A percentile compares a stretch with the other conserved stretches of the same genome.
These are phyloP conservation scores for Colletotrichum karsti DNA, from an alignment of 2,329 filamentous ascomycete genomes.

Conservation along the genomic window DNA sequence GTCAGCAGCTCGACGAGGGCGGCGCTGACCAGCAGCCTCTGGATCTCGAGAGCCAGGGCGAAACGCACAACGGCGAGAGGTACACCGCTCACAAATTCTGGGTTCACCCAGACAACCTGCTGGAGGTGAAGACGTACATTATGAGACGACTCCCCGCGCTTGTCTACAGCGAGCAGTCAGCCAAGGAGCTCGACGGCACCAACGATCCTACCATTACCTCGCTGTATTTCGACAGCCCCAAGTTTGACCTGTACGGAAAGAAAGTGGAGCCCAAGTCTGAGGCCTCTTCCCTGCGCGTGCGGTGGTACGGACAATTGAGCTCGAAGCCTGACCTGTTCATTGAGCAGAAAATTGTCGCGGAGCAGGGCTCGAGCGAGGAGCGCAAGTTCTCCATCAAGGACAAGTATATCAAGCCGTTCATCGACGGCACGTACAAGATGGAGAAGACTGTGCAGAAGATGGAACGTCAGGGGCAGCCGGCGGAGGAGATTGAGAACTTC, in stretches of 20 bases:
- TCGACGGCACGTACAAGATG: constrained; percentile 88
- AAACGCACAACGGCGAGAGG: constrained; percentile 71
- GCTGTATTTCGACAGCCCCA: constrained; percentile 91
- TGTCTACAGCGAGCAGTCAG: constrained; percentile 88
- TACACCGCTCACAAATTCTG: constrained; percentile 95
- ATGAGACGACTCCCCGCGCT: constrained; percentile 89
- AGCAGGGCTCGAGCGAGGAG: constrained; percentile 81
- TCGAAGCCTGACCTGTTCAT: constrained; percentile 82
- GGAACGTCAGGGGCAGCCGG: constrained; percentile 76
- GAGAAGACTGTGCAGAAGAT: constrained; percentile 92
- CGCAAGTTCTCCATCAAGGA: constrained; percentile 87
- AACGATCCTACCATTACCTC: constrained; percentile 93
- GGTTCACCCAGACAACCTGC: constrained; percentile 93
- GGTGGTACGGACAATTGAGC: constrained; percentile 90
- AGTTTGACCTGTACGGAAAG: constrained; percentile 85
- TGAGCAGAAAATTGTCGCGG: constrained; percentile 88
- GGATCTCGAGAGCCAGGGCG: constrained; percentile 61
- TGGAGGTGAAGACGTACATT: constrained; percentile 97
- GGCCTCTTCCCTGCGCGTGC: constrained; percentile 83
- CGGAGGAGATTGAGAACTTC: constrained; percentile 73
- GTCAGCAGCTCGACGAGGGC: constrained; percentile 78
- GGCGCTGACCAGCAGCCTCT: constrained; percentile 46
- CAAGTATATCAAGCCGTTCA: constrained; percentile 89
- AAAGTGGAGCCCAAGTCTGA: constrained; percentile 82
- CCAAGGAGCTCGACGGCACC: constrained; percentile 81